These are phyloP conservation scores for Rhizophagus clarus DNA, from an alignment of 192 early-diverging fungal species.

Conservation along the genomic window DNA sequence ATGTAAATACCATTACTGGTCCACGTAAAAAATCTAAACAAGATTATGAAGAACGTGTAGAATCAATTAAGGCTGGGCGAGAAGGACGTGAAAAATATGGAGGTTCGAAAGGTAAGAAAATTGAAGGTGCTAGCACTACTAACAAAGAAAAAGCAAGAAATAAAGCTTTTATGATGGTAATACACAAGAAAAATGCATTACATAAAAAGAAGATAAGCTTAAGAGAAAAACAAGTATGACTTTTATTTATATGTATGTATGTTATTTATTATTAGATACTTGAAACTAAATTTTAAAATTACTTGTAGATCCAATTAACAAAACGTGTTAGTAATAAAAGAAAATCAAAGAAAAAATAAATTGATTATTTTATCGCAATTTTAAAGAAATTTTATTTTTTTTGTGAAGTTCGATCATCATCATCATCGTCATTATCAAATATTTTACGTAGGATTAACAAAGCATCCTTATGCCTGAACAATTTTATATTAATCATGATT, in stretches of 20 bases:
- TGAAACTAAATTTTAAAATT: background rate
- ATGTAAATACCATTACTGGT: constrained; percentile 52
- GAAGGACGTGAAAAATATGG: constrained; percentile 92
- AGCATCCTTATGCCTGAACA: background rate
- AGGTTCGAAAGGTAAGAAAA: constrained; percentile 84
- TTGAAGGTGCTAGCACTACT: constrained; percentile 72
- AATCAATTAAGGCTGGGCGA: constrained; percentile 84
- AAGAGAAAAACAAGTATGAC: constrained; percentile 69
- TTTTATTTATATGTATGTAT: background rate
- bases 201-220: constrained; percentile 75
- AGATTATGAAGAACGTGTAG: constrained; percentile 89
- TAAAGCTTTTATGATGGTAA: constrained; percentile 95
- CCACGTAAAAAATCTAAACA: constrained; percentile 82
- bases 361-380: background rate
- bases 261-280: background rate
- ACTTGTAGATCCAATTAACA: constrained; percentile 11
- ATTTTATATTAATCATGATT: background rate
- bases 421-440: background rate
- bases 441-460: background rate
- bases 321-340: background rate
- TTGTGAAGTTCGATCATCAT: too few species aligned
- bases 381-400: too few species aligned
- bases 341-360: background rate
- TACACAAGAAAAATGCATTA: constrained; percentile 84
- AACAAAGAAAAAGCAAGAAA: constrained; percentile 93